Conservation (phyloP, 768 basidiomycete species). For the Mycena pura region DNA sequence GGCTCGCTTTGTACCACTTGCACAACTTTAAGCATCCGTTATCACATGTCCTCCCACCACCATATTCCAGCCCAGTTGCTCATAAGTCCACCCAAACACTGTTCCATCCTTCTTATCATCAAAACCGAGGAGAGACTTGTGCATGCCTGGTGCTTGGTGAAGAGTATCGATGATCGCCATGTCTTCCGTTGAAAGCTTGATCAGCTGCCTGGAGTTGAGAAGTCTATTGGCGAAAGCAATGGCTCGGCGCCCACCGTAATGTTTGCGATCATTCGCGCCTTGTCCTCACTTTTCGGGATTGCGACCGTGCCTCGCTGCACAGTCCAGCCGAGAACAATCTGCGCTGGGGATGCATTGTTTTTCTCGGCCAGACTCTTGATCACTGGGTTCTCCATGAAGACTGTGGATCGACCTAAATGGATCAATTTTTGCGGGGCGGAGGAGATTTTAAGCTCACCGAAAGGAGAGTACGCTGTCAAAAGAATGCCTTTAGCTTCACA, state of each 20-base stretch:
- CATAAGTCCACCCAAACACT: slow-evolving; percentile 54
- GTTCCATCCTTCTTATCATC: slow-evolving; percentile 14
- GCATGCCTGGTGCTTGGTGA: slow-evolving; percentile 48
- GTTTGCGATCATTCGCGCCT: slow-evolving; percentile 56
- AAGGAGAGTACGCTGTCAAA: slow-evolving; percentile 39
- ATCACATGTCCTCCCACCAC: slow-evolving; percentile 37
- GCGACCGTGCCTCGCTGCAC: slow-evolving; percentile 65
- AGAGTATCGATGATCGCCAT: slow-evolving; percentile 47
- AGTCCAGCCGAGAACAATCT: slow-evolving; percentile 69
- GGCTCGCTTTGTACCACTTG: too few species aligned
- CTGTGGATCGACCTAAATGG: slow-evolving; percentile 29
- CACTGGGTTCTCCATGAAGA: slow-evolving; percentile 41
- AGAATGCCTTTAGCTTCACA: slow-evolving; percentile 57
- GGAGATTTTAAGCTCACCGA: not conserved
- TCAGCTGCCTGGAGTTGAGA: slow-evolving; percentile 35
- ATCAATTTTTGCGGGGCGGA: not conserved
- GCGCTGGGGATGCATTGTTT: slow-evolving; percentile 46
- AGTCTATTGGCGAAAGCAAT: slow-evolving; percentile 31
- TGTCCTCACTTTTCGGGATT: slow-evolving; percentile 66
- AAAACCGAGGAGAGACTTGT: slow-evolving; percentile 36
- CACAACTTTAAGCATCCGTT: too few species aligned
- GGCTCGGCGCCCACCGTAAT: slow-evolving; percentile 41
- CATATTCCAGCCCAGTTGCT: slow-evolving; percentile 51
- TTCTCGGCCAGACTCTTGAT: slow-evolving; percentile 42
- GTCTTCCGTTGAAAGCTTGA: slow-evolving; percentile 43